Conservation (phyloP, 164 flowering plant species). For the Brasenia schreberi region DNA sequence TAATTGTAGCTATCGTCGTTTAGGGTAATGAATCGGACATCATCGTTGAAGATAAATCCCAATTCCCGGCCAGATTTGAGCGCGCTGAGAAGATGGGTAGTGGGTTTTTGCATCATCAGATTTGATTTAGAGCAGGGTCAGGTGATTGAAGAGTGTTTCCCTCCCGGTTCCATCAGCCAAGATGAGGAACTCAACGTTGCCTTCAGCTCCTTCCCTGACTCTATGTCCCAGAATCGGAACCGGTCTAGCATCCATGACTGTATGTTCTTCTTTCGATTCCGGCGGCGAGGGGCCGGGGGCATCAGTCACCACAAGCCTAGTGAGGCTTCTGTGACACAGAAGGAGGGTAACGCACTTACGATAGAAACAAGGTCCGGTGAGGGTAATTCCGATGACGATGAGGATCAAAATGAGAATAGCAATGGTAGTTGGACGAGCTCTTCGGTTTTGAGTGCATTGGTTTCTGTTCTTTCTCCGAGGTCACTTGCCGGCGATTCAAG, state of each 20-base stretch:
- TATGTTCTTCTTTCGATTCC: constrained; percentile 85
- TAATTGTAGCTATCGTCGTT: background rate
- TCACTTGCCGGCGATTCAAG: background rate
- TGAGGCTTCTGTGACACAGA: constrained; percentile 18
- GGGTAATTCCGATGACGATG: background rate
- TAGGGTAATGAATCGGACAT: constrained; percentile 62
- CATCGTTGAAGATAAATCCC: constrained; percentile 56
- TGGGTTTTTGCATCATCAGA: constrained; percentile 80
- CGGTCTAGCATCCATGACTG: constrained; percentile 94
- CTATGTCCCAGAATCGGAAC: constrained; percentile 82
- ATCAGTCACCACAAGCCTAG: constrained; percentile 12
- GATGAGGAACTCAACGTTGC: constrained; percentile 87
- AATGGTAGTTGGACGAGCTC: constrained; percentile 2
- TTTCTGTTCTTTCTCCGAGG: background rate
- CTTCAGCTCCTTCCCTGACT: constrained; percentile 90
- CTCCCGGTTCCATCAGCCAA: constrained; percentile 54
- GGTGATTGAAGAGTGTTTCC: constrained; percentile 90
- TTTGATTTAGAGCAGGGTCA: constrained; percentile 98
- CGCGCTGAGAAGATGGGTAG: constrained; percentile 60
- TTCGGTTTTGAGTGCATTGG: background rate
- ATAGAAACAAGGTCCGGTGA: background rate
- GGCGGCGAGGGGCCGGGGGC: constrained; percentile 19
- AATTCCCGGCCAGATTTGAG: constrained; percentile 38
- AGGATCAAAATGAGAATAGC: background rate
- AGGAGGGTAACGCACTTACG: constrained; percentile 9